Percentiles rank a stretch among this genome's conserved stretches.
Evolutionary conservation across 2,329 filamentous ascomycete species (phyloP).

Genomic region (Colletotrichum siamense): DNA sequence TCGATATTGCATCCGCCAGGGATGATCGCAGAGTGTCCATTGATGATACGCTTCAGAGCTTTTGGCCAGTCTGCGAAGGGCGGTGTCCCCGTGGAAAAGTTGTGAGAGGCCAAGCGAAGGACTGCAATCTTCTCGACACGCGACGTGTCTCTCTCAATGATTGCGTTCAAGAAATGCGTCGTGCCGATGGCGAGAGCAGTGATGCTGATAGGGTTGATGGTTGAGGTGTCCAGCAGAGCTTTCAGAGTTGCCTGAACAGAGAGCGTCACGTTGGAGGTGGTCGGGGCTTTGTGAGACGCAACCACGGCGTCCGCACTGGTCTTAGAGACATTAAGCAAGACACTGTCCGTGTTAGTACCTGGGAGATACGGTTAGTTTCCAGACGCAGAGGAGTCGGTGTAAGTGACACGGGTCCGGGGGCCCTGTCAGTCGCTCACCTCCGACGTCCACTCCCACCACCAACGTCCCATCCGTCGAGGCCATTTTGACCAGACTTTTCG

Average conservation of each 20-base stretch:
- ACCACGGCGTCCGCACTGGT: slow-evolving; percentile 15
- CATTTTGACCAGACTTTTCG: background rate
- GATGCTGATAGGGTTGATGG: slow-evolving; percentile 38
- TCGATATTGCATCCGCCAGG: slow-evolving; percentile 27
- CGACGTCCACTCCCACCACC: slow-evolving; percentile 23
- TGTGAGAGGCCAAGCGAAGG: slow-evolving; percentile 56
- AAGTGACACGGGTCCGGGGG: background rate
- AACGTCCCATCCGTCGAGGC: slow-evolving; percentile 10
- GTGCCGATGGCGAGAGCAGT: slow-evolving; percentile 59
- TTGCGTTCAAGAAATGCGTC: slow-evolving; percentile 65
- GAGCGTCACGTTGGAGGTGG: slow-evolving; percentile 51
- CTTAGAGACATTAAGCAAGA: slow-evolving; percentile 45
- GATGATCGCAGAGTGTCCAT: slow-evolving; percentile 25
- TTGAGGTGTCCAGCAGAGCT: slow-evolving; percentile 41
- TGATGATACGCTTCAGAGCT: slow-evolving; percentile 43
- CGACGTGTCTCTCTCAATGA: slow-evolving; percentile 56
- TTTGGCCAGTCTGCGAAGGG: slow-evolving; percentile 60
- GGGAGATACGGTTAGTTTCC: background rate
- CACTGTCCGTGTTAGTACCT: slow-evolving; percentile 60
- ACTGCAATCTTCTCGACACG: slow-evolving; percentile 58
- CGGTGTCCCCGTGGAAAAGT: slow-evolving; percentile 54
- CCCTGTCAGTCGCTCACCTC: slow-evolving; percentile 3
- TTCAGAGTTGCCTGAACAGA: slow-evolving; percentile 52
- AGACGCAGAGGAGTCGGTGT: too few species aligned
- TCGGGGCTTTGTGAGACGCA: slow-evolving; percentile 48